phyloP scores from a whole-genome alignment of 164 flowering plant species.

The Taxillus chinensis region DNA sequence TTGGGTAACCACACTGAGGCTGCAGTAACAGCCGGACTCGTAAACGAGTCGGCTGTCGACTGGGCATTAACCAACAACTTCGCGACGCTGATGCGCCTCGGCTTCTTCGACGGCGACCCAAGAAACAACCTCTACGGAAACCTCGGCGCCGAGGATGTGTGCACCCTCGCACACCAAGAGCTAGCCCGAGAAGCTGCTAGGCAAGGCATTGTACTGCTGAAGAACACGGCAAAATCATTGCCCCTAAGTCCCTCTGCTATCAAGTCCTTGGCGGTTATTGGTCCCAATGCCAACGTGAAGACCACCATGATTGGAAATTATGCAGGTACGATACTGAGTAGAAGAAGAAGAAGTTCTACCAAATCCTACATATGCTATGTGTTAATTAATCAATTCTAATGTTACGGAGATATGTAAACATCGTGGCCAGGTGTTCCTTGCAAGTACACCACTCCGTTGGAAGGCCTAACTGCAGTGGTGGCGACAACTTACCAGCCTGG shows the following conservation, averaged over 20 bases:
- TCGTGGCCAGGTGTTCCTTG: slow-evolving; percentile 19
- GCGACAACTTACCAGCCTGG: slow-evolving; percentile 5
- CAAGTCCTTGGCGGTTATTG: slow-evolving; percentile 28
- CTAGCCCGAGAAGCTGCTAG: background rate
- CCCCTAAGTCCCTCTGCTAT: slow-evolving; percentile 16
- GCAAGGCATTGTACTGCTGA: background rate
- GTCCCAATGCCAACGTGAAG: slow-evolving; percentile 41
- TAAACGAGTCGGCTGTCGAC: background rate
- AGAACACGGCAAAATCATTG: slow-evolving; percentile 22
- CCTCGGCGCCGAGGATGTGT: background rate
- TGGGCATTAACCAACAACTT: background rate
- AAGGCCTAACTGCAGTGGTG: slow-evolving; percentile 8
- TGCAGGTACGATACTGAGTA: slow-evolving; percentile 13
- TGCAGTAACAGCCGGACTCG: background rate
- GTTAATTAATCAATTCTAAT: background rate
- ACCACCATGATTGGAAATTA: slow-evolving; percentile 39
- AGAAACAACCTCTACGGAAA: background rate
- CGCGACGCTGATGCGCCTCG: background rate
- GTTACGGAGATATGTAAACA: background rate
- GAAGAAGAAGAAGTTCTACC: too few relatives aligned
- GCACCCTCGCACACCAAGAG: background rate
- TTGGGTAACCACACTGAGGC: background rate
- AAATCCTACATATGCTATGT: background rate
- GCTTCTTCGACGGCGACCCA: background rate
- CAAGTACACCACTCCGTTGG: slow-evolving; percentile 8